Evolutionary conservation across 1,284 basidiomycete genomes (phyloP), one percentile per base, ranked within the genome.

Genomic region (Boletus hoseneyae): DNA sequence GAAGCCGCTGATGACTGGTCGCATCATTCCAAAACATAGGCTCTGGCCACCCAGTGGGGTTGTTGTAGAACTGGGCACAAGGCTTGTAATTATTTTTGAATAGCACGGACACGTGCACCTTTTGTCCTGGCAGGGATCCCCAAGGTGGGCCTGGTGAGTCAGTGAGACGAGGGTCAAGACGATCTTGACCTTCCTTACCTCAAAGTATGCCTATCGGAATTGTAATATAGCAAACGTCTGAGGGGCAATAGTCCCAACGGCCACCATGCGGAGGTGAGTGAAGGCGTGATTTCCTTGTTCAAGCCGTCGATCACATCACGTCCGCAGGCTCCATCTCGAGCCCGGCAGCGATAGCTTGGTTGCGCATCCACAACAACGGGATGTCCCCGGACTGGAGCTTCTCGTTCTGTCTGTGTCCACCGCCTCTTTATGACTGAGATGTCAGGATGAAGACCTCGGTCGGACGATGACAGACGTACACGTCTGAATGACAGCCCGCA

Each of bases 341-440:
- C 8, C 62, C 68, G 5, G 56, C 58, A 19, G 42, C 23, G 11
- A 62, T 51, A 16, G 66, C 65, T 45, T 70, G 64, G 43, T 59
- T 58, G 0, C 65, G 62, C 68, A 70, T 70, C 65, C 65, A 66
- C 12, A 69, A 15, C 15, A 66, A 39, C 6, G 68, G 65, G 19
- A 70, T 66, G 18, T 66, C 65, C 6, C 61, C 62, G 4, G 62
- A 66, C 16, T 66, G 66, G 1, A 65, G 51, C 13, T 50, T 52
- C 34, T 55, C 54, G 34, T 70, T 68, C 6, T 33, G 42, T 40
- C 66, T 57, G 19, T 64, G 63, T 11, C 68, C 66, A 18, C 65
- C 65, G 2, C 68, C 65, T 2, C 68, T 66, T 25, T 39, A 29
- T 15, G n/a, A 52, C 23, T 10, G 9, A 11, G 6, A 27, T 1